phyloP scores from a whole-genome alignment of 2,329 filamentous ascomycete species.

The Cordyceps militaris region DNA sequence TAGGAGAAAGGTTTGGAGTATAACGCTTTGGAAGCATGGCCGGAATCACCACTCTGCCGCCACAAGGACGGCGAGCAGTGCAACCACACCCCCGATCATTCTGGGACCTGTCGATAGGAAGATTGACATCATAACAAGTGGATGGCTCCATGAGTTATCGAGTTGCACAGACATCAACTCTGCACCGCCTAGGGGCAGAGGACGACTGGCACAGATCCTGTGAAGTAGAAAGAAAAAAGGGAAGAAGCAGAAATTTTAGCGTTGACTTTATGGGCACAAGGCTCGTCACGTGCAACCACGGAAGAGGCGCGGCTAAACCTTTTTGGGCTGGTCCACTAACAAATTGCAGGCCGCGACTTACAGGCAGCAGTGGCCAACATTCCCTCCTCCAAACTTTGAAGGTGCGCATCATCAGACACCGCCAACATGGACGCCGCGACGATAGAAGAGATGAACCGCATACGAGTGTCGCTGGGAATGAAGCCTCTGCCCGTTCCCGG shows the following conservation, averaged over 20 bases:
- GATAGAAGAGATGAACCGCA: slow-evolving; percentile 90
- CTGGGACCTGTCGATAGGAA: slow-evolving; percentile 95
- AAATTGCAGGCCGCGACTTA: background rate
- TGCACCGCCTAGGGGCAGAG: slow-evolving; percentile 52
- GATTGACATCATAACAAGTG: slow-evolving; percentile 67
- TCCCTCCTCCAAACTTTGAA: background rate
- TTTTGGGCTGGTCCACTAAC: background rate
- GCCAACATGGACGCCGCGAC: slow-evolving; percentile 57
- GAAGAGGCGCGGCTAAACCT: slow-evolving; percentile 14
- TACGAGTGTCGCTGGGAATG: slow-evolving; percentile 82
- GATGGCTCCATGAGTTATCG: slow-evolving; percentile 81
- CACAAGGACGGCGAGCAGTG: slow-evolving; percentile 58
- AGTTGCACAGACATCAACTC: slow-evolving; percentile 79
- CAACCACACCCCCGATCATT: slow-evolving; percentile 57
- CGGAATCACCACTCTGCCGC: slow-evolving; percentile 54
- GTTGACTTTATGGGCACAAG: slow-evolving; percentile 18
- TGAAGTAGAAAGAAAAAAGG: slow-evolving; percentile 33
- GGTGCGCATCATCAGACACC: background rate
- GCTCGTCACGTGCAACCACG: slow-evolving; percentile 13
- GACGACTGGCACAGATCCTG: slow-evolving; percentile 85
- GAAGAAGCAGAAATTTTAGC: slow-evolving; percentile 28
- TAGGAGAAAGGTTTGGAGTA: slow-evolving; percentile 87
- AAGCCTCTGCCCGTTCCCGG: slow-evolving; percentile 83
- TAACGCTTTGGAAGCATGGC: slow-evolving; percentile 55
- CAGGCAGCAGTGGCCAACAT: slow-evolving; percentile 7